Evolutionary conservation across 441 rosid genomes (phyloP), one percentile per base, ranked within the genome.

Genomic region (Erysimum cheiri): DNA sequence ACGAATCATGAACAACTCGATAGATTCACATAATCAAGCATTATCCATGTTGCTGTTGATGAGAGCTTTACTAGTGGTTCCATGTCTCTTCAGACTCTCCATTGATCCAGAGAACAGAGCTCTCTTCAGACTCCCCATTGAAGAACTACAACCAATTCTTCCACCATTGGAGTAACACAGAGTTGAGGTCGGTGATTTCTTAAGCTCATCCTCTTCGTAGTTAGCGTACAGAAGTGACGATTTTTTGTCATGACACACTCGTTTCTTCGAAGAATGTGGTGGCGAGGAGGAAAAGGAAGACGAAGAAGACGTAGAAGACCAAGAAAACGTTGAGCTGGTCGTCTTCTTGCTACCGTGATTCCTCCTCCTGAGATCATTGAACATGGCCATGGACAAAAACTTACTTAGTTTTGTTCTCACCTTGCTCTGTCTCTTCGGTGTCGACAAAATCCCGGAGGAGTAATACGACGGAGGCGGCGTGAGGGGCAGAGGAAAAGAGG

Each of bases 391-490:
- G 0, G 75, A 70, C 29, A 76, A 1, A 48, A 76, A 40, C 26
- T 43, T 64, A 3, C 59, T 59, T 50, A 63, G 71, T 64, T 70
- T 64, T 33, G 79, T 28, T 64, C 69, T 70, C 57, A 70, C 71
- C 47, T 77, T 80, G 22, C 59, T 64, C 29, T 70, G 71, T 49
- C 35, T 64, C 65, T 64, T 64, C 1, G 67, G 79, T 46, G 64
- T 54, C 4, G 82, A 43, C 44, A 70, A 75, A 0, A 85, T 43
- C 52, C 60, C 75, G 2, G 59, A 35, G 3, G 84, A 81, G 39
- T 64, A 71, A 41, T 77, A 81, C 0, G 89, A 85, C 29, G 97
- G 96, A 50, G 97, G 96, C 0, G 97, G 90, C 3, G 91, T 86
- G 36, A 89, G 71, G 8, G 71, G 71, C 57, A 22, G 62, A 11